Conservation (phyloP, 2,329 filamentous ascomycete species). For the Chaetothyriales sp. region DNA sequence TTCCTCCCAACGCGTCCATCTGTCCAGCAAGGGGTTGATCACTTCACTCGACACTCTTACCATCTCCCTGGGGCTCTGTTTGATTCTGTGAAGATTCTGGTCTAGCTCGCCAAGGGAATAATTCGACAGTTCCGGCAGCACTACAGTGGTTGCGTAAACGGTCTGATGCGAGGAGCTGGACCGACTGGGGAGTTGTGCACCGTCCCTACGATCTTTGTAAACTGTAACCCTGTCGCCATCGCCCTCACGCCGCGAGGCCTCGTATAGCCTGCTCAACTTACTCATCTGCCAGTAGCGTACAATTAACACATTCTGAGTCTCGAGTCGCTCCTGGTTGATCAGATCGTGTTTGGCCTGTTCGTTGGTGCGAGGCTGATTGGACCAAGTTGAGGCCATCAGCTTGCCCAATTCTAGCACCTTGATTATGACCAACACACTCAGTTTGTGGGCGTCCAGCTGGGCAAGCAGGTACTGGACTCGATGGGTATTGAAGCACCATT, state of each 20-base stretch:
- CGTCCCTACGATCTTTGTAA: conserved; percentile 8
- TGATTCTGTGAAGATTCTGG: conserved; percentile 21
- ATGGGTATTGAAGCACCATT: conserved; percentile 28
- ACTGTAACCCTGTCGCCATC: conserved; percentile 17
- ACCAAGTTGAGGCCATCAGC: conserved; percentile 19
- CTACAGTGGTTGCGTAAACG: conserved; percentile 8
- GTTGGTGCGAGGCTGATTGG: conserved; percentile 13
- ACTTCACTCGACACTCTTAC: conserved; percentile 23
- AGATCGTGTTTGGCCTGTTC: conserved; percentile 19
- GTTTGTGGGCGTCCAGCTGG: conserved; percentile 27
- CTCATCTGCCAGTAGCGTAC: conserved; percentile 28
- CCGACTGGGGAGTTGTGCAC: conserved; percentile 4
- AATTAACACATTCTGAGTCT: conserved; percentile 30
- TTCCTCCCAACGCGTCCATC: conserved; percentile 18
- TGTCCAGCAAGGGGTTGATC: conserved; percentile 21
- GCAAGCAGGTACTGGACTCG: conserved; percentile 28
- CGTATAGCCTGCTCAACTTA: conserved; percentile 24
- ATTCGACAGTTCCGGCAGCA: conserved; percentile 18
- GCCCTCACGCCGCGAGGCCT: conserved; percentile 24
- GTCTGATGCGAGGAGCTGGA: conserved; percentile 1
- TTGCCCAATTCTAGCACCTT: conserved; percentile 26
- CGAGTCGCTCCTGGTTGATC: conserved; percentile 27
- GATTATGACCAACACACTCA: conserved; percentile 26
- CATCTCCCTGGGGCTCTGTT: conserved; percentile 26
- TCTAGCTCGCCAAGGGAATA: conserved; percentile 24